phyloP scores from a whole-genome alignment of 2,329 filamentous ascomycete genomes.

The Ophiocordyceps camponoti-floridani region DNA sequence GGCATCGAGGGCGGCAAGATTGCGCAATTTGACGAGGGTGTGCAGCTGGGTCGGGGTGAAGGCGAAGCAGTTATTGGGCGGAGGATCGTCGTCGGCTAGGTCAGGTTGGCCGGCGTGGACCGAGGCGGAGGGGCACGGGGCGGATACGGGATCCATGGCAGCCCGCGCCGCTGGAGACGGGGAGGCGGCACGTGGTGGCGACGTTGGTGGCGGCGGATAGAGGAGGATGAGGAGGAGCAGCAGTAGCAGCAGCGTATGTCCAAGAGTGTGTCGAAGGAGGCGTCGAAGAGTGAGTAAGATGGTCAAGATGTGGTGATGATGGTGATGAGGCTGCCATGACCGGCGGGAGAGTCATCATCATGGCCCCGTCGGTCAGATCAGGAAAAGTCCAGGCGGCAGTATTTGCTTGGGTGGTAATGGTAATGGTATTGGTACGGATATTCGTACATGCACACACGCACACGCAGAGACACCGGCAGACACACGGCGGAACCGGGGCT shows the following conservation, averaged over 20 bases:
- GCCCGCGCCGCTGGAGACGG: background rate
- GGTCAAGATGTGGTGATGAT: no score
- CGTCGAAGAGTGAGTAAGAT: no score
- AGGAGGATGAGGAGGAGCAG: background rate
- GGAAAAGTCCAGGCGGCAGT: no score
- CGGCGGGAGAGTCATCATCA: no score
- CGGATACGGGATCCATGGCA: background rate
- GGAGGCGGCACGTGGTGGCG: no score
- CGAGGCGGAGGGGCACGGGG: constrained; percentile 3
- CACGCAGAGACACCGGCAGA: background rate
- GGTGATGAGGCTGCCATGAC: background rate
- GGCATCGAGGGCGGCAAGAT: constrained; percentile 26
- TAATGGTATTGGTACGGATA: background rate
- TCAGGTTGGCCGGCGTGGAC: constrained; percentile 5
- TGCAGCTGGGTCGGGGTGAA: constrained; percentile 35
- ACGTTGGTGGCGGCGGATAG: background rate
- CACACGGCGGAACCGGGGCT: no score
- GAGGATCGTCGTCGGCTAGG: constrained; percentile 9
- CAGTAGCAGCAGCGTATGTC: no score
- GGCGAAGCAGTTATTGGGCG: constrained; percentile 26
- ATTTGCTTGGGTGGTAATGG: no score
- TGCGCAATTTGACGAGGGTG: constrained; percentile 32
- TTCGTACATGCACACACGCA: background rate
- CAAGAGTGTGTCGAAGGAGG: no score
- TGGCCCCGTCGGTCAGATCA: background rate